Evolutionary conservation across 73 alveolate genomes (phyloP), one percentile per base, ranked within the genome.

Genomic region (Diophrys appendiculata): DNA sequence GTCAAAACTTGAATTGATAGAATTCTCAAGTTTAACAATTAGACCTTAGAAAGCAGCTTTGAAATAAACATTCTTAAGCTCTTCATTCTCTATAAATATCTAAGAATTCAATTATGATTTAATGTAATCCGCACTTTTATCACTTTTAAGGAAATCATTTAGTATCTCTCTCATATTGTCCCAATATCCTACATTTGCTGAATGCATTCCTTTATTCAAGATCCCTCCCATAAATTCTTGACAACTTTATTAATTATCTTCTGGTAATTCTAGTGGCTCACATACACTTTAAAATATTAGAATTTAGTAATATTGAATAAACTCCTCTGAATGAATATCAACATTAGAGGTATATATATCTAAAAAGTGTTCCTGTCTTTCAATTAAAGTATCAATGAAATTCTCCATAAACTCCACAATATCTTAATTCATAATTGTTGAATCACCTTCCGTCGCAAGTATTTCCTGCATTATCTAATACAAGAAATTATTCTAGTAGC

Each of bases 141-240:
- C 69, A 2, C 70, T 25, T 32, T 80, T 70, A 33, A 72, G 73
- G 55, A n/a, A 80, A 27, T 79, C 76, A 43, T 80, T 79, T 2
- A 68, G 22, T 26, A 80, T 3, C 35, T 80, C 83, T 28, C 89
- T 22, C 78, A 80, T 80, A 54, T 80, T 72, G 60, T 80, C 89
- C 89, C 89, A 80, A 56, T 70, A 80, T 1, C 83, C 89, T 24
- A 80, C 35, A 33, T 80, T 80, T 0, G 89, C 89, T 29, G 89
- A 80, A 54, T 80, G 73, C 30, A 80, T 34, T 23, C 89, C 89
- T 43, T 80, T 80, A 29, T 72, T 78, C 1, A 80, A 33, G 22
- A 80, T 55, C 1, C 89, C 89, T 33, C 89, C 89, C 52, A 80
- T 33, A 29, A 68, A 67, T 8, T 22, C 72, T 53, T 69, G 32